Evolutionary conservation across 2,329 filamentous ascomycete genomes (phyloP), one percentile per base, ranked within the genome.

Genomic region (Aspergillus sp.): DNA sequence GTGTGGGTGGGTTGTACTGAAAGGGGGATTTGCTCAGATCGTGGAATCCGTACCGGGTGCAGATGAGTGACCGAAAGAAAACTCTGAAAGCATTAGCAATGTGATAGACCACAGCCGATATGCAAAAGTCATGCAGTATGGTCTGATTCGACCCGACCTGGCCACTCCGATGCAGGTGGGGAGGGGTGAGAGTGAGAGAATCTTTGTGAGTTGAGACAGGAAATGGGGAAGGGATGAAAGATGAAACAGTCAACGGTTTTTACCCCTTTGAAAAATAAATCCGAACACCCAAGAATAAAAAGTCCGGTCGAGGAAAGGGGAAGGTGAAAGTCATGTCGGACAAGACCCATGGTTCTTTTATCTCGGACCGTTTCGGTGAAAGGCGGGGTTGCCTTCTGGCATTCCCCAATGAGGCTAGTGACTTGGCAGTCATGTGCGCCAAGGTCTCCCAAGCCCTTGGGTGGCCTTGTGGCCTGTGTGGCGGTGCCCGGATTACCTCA

Each of bases 311-410:
- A 24, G 24, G 24, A 6, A 24, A n/a, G 51, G 55, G 55, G 52
- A 52, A 56, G 49, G 54, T 59, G 56, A 59, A 56, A 59, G 54
- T 54, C 57, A 52, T 59, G 57, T 59, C 49, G 29, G 49, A 49
- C 45, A 22, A 49, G 59, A 59, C 51, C 57, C 57, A 57, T 61
- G 59, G 57, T 59, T 61, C 56, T 56, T 54, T 14, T 14, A 29
- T 61, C 31, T 58, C 56, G 59, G 59, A 29, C 49, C 53, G 49
- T 50, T 51, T 39, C 20, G 49, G 53, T 49, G 49, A 54, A 54
- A 36, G 47, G 18, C 46, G 54, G 54, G 54, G 24, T 51, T 31
- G 49, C 12, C 22, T 5, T 22, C 14, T n/a, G 16, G 42, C 6
- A n/a, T 47, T 10, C 45, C 45, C 12, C 3, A 14, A 24, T n/a